These are phyloP conservation scores for Vararia minispora DNA, from an alignment of 768 basidiomycete genomes.

Conservation along the genomic window DNA sequence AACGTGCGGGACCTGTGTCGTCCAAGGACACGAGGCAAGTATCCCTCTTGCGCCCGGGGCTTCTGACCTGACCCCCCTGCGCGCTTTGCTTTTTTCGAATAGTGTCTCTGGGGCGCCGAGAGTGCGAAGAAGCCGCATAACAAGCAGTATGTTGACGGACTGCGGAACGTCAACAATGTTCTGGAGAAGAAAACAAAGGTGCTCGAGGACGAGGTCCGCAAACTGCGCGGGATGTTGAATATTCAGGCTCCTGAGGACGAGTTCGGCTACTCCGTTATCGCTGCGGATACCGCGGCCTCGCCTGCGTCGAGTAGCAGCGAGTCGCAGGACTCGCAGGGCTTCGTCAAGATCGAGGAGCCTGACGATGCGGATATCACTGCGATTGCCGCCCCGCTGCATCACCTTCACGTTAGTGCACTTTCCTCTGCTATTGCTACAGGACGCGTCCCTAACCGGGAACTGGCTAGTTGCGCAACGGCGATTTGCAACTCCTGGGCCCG, in stretches of 20 bases:
- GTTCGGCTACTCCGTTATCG: slow-evolving; percentile 10
- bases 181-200: slow-evolving; percentile 19
- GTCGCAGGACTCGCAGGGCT: neutral
- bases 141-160: slow-evolving; percentile 23
- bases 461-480: too few relatives aligned
- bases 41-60: slow-evolving; percentile 14
- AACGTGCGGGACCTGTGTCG: slow-evolving; percentile 20
- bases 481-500: slow-evolving; percentile 6
- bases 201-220: slow-evolving; percentile 17
- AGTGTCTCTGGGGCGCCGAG: slow-evolving; percentile 25
- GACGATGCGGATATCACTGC: slow-evolving; percentile 19
- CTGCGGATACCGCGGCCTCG: slow-evolving; percentile 3
- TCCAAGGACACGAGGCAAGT: slow-evolving; percentile 16
- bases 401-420: slow-evolving; percentile 12
- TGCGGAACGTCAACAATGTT: slow-evolving; percentile 18
- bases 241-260: slow-evolving; percentile 7
- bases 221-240: slow-evolving; percentile 5
- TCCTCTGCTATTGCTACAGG: neutral
- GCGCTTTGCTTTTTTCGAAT: neutral
- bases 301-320: slow-evolving; percentile 5
- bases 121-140: slow-evolving; percentile 23
- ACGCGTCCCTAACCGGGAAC: too few relatives aligned
- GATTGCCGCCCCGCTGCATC: slow-evolving; percentile 14
- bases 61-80: neutral
- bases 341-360: slow-evolving; percentile 10